Percentiles rank a stretch among this genome's conserved stretches.
Evolutionary conservation across 345 rosid genomes (phyloP).

Genomic region (Salix brachista): DNA sequence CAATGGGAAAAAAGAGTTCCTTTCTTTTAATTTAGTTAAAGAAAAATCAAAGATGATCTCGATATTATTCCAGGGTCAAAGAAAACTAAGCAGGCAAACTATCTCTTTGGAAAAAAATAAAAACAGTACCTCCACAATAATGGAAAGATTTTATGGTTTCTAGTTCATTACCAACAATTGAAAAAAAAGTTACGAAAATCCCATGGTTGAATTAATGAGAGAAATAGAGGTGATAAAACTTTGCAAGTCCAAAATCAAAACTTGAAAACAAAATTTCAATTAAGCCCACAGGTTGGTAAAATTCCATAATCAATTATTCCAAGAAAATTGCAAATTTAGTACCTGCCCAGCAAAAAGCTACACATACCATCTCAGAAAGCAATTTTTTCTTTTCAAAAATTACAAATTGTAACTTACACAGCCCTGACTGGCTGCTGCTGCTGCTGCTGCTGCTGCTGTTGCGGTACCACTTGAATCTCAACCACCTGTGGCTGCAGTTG

Average conservation of each 20-base stretch:
- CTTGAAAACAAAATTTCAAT: neutral
- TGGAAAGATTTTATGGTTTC: neutral
- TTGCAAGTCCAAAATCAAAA: neutral
- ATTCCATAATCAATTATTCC: neutral
- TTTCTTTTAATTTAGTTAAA: neutral
- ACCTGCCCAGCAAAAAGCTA: neutral
- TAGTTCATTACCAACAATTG: neutral
- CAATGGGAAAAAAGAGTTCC: neutral
- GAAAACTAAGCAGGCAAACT: neutral
- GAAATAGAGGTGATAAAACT: neutral
- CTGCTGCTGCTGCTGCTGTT: slow-evolving; percentile 29
- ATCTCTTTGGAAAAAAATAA: neutral
- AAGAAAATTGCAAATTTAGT: neutral
- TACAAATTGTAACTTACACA: slow-evolving; percentile 45
- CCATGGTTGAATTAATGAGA: neutral
- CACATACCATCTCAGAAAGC: neutral
- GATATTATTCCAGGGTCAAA: neutral
- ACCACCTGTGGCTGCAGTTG: slow-evolving; percentile 14
- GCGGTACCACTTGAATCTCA: slow-evolving; percentile 21
- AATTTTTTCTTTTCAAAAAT: neutral
- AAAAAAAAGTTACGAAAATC: neutral
- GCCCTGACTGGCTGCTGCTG: slow-evolving; percentile 38
- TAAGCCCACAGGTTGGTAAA: neutral
- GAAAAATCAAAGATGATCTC: neutral
- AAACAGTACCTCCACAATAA: neutral